Conservation (phyloP, 805 yeast species). For the Pichia rugopelliculosa region DNA sequence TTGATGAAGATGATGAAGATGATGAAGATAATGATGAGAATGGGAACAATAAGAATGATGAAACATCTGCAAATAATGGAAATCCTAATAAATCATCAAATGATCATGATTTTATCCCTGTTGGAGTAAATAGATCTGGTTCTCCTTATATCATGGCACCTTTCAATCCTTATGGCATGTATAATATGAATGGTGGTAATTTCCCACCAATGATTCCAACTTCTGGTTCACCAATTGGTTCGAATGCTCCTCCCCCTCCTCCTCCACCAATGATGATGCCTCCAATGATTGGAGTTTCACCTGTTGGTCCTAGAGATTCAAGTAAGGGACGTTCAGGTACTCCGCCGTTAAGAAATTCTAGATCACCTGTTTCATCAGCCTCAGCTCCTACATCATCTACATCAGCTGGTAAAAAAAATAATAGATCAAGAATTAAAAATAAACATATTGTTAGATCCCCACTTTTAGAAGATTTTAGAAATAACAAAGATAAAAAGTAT, state of each 20-base stretch:
- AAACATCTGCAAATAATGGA: background rate
- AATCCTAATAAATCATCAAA: background rate
- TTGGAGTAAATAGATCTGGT: conserved; percentile 21
- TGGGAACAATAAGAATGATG: background rate
- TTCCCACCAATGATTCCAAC: conserved; percentile 12
- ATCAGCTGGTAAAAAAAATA: conserved; percentile 3
- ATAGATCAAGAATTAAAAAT: conserved; percentile 13
- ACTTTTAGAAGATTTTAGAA: conserved; percentile 75
- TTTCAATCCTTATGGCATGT: conserved; percentile 39
- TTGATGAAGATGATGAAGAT: background rate
- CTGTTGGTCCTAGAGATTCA: conserved; percentile 1
- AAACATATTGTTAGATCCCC: conserved; percentile 66
- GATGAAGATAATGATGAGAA: background rate
- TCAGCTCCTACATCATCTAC: too few relatives aligned
- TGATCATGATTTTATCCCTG: conserved; percentile 15
- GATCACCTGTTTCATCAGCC: conserved; percentile 1
- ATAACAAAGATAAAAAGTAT: conserved; percentile 54
- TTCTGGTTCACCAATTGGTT: conserved; percentile 21
- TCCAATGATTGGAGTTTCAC: conserved; percentile 10
- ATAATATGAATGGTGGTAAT: conserved; percentile 8
- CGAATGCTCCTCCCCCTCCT: conserved; percentile 11
- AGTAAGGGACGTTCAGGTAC: background rate
- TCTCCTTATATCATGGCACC: conserved; percentile 43
- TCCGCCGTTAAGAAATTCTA: conserved; percentile 1
- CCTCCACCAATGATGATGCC: conserved; percentile 8